Evolutionary conservation across 2,329 filamentous ascomycete species (phyloP).

Genomic region (Gaeumannomyces sp.): DNA sequence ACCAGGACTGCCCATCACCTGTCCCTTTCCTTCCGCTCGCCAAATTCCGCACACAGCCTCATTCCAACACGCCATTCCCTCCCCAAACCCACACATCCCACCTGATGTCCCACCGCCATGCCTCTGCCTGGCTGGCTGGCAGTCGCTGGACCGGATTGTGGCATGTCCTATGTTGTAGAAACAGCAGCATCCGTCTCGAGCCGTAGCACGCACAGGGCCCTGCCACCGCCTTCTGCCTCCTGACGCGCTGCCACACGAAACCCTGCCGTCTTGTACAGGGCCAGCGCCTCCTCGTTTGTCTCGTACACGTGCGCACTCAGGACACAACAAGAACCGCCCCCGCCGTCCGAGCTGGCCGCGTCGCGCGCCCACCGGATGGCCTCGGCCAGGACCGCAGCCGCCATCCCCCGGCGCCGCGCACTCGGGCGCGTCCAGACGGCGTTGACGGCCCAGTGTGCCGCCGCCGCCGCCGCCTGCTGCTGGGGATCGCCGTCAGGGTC

Average conservation of each 20-base stretch:
- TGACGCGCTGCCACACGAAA: neutral
- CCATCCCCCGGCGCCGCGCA: constrained; percentile 29
- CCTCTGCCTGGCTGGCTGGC: too few relatives aligned
- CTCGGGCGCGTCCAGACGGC: constrained; percentile 32
- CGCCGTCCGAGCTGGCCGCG: constrained; percentile 1
- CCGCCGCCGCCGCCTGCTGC: neutral
- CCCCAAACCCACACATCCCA: too few relatives aligned
- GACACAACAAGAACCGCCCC: constrained; percentile 10
- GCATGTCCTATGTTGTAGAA: neutral
- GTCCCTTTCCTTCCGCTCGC: too few relatives aligned
- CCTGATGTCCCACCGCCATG: too few relatives aligned
- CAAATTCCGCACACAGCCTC: too few relatives aligned
- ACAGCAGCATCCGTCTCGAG: neutral
- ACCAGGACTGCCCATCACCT: too few relatives aligned
- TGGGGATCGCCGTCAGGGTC: constrained; percentile 14
- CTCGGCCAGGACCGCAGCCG: constrained; percentile 24
- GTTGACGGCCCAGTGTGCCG: constrained; percentile 25
- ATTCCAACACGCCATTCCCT: too few relatives aligned
- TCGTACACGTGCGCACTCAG: constrained; percentile 6
- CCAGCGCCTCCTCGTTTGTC: constrained; percentile 5
- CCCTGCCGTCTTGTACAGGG: constrained; percentile 7
- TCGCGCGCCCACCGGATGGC: constrained; percentile 21
- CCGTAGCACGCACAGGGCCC: neutral
- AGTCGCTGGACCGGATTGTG: too few relatives aligned
- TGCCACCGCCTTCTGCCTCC: neutral